Percentiles rank a stretch among this genome's conserved stretches.
These are phyloP conservation scores for Marchantia polymorpha DNA, from an alignment of 225 moss, liverwort and hornwort genomes.

Conservation along the genomic window DNA sequence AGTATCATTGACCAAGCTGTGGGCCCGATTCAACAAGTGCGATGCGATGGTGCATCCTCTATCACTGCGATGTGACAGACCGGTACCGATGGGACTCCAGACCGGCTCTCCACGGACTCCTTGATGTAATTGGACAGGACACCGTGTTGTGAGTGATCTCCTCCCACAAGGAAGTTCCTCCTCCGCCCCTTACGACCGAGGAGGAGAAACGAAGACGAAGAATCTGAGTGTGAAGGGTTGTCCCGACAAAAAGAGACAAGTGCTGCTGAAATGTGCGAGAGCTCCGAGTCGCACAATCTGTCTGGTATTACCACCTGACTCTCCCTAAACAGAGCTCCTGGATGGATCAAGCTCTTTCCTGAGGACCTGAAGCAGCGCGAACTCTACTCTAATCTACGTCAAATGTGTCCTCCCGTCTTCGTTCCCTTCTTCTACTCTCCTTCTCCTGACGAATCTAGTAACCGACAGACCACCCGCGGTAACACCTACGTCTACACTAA, in stretches of 20 bases:
- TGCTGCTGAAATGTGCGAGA: slow-evolving; percentile 8
- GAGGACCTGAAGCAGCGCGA: neutral
- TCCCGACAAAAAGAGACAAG: neutral
- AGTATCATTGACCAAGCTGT: slow-evolving; percentile 10
- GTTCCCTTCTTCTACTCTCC: neutral
- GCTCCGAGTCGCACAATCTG: neutral
- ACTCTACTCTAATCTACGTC: neutral
- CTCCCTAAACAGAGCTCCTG: neutral
- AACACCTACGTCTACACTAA: neutral
- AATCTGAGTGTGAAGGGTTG: neutral
- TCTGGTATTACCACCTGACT: neutral
- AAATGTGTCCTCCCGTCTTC: neutral
- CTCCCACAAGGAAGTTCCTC: neutral
- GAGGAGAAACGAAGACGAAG: neutral
- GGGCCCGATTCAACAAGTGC: slow-evolving; percentile 1
- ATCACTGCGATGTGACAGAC: slow-evolving; percentile 4
- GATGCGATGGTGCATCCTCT: slow-evolving; percentile 3
- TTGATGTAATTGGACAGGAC: neutral
- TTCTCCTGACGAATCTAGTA: neutral
- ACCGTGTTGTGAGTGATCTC: neutral
- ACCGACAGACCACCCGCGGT: neutral
- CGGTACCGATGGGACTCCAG: slow-evolving; percentile 10
- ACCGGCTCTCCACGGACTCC: neutral
- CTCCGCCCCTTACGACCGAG: neutral
- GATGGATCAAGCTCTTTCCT: neutral